Evolutionary conservation across 2,329 filamentous ascomycete genomes (phyloP).

Genomic region (Talaromyces sp.): DNA sequence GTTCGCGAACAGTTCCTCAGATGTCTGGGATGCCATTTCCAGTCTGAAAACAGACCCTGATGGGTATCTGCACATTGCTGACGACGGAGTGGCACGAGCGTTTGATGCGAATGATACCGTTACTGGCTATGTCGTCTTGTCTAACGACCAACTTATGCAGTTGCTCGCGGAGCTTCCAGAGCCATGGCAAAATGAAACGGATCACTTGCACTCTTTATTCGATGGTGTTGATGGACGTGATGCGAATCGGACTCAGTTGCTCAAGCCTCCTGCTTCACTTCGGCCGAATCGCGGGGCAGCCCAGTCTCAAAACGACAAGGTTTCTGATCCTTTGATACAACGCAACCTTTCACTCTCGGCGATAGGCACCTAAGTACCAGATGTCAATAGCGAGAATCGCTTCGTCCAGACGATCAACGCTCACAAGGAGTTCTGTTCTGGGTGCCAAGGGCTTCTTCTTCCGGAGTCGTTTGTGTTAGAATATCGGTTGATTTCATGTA

Average conservation of each 20-base stretch:
- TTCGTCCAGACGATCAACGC: no score
- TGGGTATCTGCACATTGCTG: not conserved
- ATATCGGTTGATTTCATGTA: no score
- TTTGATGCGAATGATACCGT: not conserved
- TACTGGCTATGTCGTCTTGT: not conserved
- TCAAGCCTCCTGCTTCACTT: not conserved
- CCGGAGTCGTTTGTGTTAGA: no score
- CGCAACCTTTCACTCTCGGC: not conserved
- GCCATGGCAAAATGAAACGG: not conserved
- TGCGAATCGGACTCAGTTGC: not conserved
- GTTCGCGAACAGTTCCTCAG: not conserved
- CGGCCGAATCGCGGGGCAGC: not conserved
- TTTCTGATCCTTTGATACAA: not conserved
- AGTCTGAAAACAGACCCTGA: not conserved
- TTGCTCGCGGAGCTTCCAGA: not conserved
- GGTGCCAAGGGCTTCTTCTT: no score
- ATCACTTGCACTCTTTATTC: not conserved
- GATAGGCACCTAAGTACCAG: no score
- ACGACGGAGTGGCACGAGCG: not conserved
- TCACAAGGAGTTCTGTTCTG: no score
- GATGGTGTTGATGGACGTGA: not conserved
- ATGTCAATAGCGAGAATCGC: no score
- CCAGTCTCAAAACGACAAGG: not conserved
- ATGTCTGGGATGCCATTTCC: not conserved
- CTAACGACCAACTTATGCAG: not conserved